Evolutionary conservation across 2,329 filamentous ascomycete genomes (phyloP).

Genomic region (Colletotrichum endophyticum): DNA sequence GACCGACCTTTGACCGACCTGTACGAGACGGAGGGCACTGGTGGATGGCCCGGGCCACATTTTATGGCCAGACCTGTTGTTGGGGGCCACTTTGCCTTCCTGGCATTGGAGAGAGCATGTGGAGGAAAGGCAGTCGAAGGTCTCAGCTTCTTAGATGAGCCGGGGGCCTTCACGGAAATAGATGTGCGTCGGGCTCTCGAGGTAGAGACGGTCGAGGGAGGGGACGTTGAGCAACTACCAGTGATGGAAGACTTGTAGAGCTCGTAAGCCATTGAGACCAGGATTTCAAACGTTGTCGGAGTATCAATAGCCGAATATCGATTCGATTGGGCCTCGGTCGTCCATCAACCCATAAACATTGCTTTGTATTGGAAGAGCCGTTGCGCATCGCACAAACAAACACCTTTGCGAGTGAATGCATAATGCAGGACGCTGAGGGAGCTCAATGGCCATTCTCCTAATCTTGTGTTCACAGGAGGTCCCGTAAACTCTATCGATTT

Average conservation of each 20-base stretch:
- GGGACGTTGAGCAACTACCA: not conserved
- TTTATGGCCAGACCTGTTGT: slow-evolving; percentile 87
- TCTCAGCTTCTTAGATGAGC: slow-evolving; percentile 53
- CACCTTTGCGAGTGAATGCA: not conserved
- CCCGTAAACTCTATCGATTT: not conserved
- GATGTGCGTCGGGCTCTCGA: slow-evolving; percentile 36
- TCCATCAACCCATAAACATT: not conserved
- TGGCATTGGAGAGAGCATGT: slow-evolving; percentile 83
- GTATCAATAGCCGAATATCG: not conserved
- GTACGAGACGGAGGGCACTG: slow-evolving; percentile 79
- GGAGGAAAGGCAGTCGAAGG: slow-evolving; percentile 68
- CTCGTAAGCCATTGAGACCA: not conserved
- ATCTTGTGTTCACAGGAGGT: not conserved
- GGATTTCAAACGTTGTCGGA: not conserved
- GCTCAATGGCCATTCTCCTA: not conserved
- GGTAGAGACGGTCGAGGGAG: slow-evolving; percentile 24
- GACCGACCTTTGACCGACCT: slow-evolving; percentile 82
- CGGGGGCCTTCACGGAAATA: slow-evolving; percentile 29
- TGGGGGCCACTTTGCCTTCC: slow-evolving; percentile 84
- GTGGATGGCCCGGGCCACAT: slow-evolving; percentile 73
- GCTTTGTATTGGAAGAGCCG: not conserved
- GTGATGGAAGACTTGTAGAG: slow-evolving; percentile 4
- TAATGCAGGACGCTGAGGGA: not conserved
- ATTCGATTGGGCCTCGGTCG: not conserved
- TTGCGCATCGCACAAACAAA: not conserved